Evolutionary conservation across 805 yeast species (phyloP), one percentile per base, ranked within the genome.

Genomic region (Yamadazyma kitorensis): DNA sequence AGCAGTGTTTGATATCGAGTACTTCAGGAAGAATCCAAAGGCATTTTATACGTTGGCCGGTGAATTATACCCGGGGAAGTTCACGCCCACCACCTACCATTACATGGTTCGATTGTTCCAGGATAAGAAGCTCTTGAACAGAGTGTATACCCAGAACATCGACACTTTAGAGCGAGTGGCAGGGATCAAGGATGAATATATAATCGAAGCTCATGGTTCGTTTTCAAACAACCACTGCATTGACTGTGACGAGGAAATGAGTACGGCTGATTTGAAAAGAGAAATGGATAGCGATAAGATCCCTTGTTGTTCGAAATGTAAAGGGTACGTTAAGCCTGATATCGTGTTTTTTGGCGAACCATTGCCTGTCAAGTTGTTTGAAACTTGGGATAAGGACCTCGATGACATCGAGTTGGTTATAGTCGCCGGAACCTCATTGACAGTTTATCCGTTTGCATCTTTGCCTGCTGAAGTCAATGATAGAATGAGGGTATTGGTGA

Each of bases 181-280:
- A 0, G 96, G 96, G 0, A 74, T 91, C 2, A 51, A 64, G 1
- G 77, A 66, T 13, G 78, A 79, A 10, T 68, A 60, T 39, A 68
- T 91, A 2, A 81, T 91, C 0, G 96, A 88, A 51, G 98, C 98
- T 0, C 98, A 91, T 58, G 98, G 98, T 0, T 86, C 95, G 2
- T 91, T 91, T 70, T 94, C 93, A 1, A 57, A 54, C 1, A 84
- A 82, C 47, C 93, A 83, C 45, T 91, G 98, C 52, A 82, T 88
- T 29, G 78, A 82, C 14, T 91, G 98, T 60, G 40, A 58, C 2
- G 54, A 57, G 18, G 79, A 54, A 27, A 81, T 79, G 75, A 55
- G 72, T 0, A 55, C 63, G 6, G 73, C 66, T 5, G 55, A 55
- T 5, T 64, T 82, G 43, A 70, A 68, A 40, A 40, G 48, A 5